Evolutionary conservation across 2,329 filamentous ascomycete genomes (phyloP), one percentile per base, ranked within the genome.

Genomic region (Onygena corvina): DNA sequence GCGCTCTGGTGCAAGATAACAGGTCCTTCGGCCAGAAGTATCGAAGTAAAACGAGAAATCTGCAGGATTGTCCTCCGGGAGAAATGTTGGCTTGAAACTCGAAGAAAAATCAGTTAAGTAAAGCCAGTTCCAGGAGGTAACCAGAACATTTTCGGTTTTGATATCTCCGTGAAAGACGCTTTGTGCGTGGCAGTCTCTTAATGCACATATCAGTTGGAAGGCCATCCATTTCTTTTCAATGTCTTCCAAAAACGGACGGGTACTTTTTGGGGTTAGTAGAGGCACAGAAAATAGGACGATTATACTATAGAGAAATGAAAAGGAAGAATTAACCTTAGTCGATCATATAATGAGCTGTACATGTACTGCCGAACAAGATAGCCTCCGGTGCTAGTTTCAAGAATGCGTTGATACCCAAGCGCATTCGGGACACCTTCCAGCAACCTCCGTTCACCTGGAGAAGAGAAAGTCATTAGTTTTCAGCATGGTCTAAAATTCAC

Each of bases 151-250:
- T 67, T 98, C 90, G 1, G 90, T 92, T 72, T 98, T 98, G 71
- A 98, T 96, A 62, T 98, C 93, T 51, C 92, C 93, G 63, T 98
- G 92, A 64, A 89, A 96, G 47, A 98, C 76, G 59, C 93, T 86
- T 42, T 84, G 77, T 23, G 84, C 76, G 65, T 98, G 92, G 59
- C 87, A 95, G 66, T 98, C 93, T 50, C 89, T 81, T 51, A 98
- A 72, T 2, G 86, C 89, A 65, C 88, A 95, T 8, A 98, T 76
- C 2, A 98, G 76, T 69, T 98, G 92, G 60, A 94, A 98, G 0
- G 90, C 86, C 46, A 98, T 77, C 92, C 92, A 98, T 71, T 94
- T 95, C 75, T 95, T 96, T 67, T 98, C 92, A 56, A 98, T 92
- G 56, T 94, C 86, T 67, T 98, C 93, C 7, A 96, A 73, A 59